Conservation (phyloP, 768 basidiomycete species). For the Daedalea quercina region DNA sequence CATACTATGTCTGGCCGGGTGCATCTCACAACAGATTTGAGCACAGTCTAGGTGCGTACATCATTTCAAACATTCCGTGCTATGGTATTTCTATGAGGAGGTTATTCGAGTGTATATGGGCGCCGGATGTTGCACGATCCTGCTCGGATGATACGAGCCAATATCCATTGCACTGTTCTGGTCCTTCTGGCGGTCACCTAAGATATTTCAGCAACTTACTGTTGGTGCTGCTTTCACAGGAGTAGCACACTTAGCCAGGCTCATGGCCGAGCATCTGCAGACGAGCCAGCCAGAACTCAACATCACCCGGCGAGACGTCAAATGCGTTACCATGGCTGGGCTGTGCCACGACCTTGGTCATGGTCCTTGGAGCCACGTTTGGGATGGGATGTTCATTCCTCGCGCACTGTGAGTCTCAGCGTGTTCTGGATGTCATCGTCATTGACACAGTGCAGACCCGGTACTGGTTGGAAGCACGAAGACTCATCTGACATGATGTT, state of each 20-base stretch:
- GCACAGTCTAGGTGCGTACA: constrained; percentile 62
- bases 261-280: constrained; percentile 52
- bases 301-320: constrained; percentile 66
- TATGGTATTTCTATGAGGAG: background rate
- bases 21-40: constrained; percentile 82
- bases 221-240: constrained; percentile 37
- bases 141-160: too few relatives aligned
- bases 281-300: constrained; percentile 51
- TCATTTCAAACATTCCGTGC: background rate
- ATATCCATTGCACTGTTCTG: too few relatives aligned
- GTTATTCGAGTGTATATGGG: background rate
- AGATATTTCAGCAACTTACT: background rate
- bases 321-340: constrained; percentile 75
- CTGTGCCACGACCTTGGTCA: constrained; percentile 84
- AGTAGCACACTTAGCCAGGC: constrained; percentile 65
- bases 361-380: constrained; percentile 84
- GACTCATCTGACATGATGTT: constrained; percentile 82
- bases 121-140: too few relatives aligned
- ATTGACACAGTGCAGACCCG: constrained; percentile 29
- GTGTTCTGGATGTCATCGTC: background rate
- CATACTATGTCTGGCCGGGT: constrained; percentile 70
- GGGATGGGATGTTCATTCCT: constrained; percentile 72
- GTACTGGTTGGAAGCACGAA: constrained; percentile 64
- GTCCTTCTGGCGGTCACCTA: background rate
- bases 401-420: constrained; percentile 38